phyloP scores from a whole-genome alignment of 2,329 filamentous ascomycete species.

The Alternaria sp. region DNA sequence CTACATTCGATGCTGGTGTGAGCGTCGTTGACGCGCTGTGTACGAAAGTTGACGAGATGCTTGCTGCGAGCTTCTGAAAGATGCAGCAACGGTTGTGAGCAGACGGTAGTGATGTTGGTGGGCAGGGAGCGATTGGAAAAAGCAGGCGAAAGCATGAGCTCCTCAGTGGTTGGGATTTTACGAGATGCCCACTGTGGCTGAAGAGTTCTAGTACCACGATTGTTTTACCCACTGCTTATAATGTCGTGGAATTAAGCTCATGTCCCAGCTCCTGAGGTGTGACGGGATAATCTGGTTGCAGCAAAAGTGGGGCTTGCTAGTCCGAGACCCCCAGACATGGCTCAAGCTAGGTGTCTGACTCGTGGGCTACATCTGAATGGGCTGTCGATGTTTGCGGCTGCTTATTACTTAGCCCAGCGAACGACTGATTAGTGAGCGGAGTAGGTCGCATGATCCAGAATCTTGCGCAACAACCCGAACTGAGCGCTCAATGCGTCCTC shows the following conservation, averaged over 20 bases:
- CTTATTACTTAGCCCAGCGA: not conserved
- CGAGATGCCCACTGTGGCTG: not conserved
- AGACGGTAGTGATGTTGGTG: not conserved
- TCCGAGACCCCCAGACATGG: not conserved
- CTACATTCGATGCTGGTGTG: not conserved
- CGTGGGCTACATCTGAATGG: not conserved
- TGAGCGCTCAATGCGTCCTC: conserved; percentile 21
- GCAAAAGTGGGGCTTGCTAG: not conserved
- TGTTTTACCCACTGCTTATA: not conserved
- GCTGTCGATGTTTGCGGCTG: not conserved
- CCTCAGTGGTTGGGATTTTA: not conserved
- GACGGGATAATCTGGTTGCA: not conserved
- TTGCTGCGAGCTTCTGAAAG: not conserved
- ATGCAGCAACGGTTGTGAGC: not conserved
- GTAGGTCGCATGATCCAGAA: not conserved
- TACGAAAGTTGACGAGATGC: not conserved
- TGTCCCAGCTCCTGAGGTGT: not conserved
- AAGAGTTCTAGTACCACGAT: not conserved
- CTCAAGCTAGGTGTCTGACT: not conserved
- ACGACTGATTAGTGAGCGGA: not conserved
- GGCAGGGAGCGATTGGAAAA: not conserved
- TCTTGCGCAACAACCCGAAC: not conserved
- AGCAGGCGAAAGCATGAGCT: not conserved
- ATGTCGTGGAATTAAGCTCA: conserved; percentile 8
- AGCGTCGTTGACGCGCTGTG: not conserved